These are phyloP conservation scores for Cercospora canescens DNA, from an alignment of 2,329 filamentous ascomycete species.

Conservation along the genomic window DNA sequence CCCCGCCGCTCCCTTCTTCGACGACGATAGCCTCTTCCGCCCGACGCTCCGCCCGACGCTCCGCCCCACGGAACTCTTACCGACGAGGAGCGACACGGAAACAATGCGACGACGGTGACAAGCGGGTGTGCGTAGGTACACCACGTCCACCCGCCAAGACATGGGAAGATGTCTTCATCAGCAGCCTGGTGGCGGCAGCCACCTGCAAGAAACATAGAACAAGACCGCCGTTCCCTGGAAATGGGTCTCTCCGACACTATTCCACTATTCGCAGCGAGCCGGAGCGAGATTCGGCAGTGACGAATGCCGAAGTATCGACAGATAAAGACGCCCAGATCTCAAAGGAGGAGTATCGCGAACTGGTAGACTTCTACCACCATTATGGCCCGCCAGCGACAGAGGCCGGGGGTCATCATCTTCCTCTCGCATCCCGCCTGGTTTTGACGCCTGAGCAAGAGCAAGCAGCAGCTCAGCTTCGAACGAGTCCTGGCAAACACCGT, in stretches of 20 bases:
- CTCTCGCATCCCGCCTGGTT: constrained; percentile 34
- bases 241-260: not conserved
- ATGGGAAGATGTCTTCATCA: constrained; percentile 56
- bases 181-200: constrained; percentile 53
- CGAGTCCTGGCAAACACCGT: constrained; percentile 10
- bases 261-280: not conserved
- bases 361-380: constrained; percentile 49
- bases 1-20: no score
- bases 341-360: constrained; percentile 47
- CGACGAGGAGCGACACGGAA: constrained; percentile 1
- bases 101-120: constrained; percentile 21
- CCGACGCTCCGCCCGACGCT: constrained; percentile 1
- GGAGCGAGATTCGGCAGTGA: not conserved
- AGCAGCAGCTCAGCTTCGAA: constrained; percentile 5
- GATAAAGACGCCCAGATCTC: constrained; percentile 32
- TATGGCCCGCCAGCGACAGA: constrained; percentile 14
- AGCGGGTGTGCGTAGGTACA: not conserved
- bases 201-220: constrained; percentile 50
- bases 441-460: constrained; percentile 31
- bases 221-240: not conserved
- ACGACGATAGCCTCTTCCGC: constrained; percentile 11
- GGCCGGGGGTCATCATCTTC: constrained; percentile 8
- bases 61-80: not conserved
- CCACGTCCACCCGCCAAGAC: constrained; percentile 27
- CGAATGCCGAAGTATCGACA: not conserved